Evolutionary conservation across 176 grass and related monocot species (phyloP).

Genomic region (Musa beccarii): DNA sequence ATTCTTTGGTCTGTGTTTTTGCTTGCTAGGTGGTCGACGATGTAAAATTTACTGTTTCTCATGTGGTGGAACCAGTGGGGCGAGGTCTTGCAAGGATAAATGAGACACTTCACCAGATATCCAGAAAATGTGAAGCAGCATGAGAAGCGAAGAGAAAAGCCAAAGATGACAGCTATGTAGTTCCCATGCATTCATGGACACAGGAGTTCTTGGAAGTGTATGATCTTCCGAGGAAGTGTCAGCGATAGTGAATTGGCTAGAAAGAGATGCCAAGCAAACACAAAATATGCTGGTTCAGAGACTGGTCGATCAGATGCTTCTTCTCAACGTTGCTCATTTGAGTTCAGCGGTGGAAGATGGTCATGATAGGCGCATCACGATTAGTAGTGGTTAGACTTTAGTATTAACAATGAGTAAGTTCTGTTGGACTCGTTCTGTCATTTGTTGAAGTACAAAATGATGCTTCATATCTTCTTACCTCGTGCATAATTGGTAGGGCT

Average conservation of each 20-base stretch:
- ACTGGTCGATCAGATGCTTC: background rate
- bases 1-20: constrained; percentile 4
- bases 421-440: background rate
- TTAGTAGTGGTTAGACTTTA: background rate
- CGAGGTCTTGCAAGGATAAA: constrained; percentile 73
- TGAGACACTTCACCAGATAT: constrained; percentile 70
- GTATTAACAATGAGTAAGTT: background rate
- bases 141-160: constrained; percentile 71
- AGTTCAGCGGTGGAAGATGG: background rate
- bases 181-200: constrained; percentile 65
- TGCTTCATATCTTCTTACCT: background rate
- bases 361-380: background rate
- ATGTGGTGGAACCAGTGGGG: constrained; percentile 86
- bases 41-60: constrained; percentile 90
- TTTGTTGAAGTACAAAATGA: background rate
- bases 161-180: constrained; percentile 81
- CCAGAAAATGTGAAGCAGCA: constrained; percentile 84
- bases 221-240: constrained; percentile 50
- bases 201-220: constrained; percentile 70
- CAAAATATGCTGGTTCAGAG: constrained; percentile 11
- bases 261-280: constrained; percentile 31
- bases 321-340: background rate
- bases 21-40: constrained; percentile 82
- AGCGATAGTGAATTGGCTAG: constrained; percentile 73
- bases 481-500: background rate